A percentile compares a stretch with the other conserved stretches of the same genome.
Evolutionary conservation across 2,329 filamentous ascomycete genomes (phyloP).

Genomic region (Emergomyces pasteurianus): DNA sequence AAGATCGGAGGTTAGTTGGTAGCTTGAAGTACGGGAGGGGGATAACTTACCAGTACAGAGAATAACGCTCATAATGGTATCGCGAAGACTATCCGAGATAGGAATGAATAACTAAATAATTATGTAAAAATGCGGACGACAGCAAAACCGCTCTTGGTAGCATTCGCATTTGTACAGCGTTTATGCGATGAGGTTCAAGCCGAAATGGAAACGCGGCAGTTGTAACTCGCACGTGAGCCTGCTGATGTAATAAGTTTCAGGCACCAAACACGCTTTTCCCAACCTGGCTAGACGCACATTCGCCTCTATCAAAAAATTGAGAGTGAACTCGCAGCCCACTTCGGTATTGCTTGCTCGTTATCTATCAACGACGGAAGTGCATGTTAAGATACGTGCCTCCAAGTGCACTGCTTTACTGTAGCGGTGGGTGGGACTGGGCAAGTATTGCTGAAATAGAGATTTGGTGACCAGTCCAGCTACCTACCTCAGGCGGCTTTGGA

Average conservation of each 20-base stretch:
- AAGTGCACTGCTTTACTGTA: not conserved
- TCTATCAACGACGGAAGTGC: not conserved
- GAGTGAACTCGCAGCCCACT: not conserved
- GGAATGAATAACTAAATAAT: not conserved
- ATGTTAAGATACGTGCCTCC: not conserved
- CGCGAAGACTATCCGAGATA: not conserved
- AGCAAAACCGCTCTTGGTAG: not conserved
- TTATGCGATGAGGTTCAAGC: not conserved
- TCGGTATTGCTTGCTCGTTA: not conserved
- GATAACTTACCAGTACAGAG: slow-evolving; percentile 48
- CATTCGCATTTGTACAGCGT: not conserved
- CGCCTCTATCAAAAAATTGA: not conserved
- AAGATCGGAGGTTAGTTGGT: slow-evolving; percentile 8
- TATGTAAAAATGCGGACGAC: not conserved
- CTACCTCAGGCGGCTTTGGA: not conserved
- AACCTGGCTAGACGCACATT: not conserved
- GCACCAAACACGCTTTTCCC: not conserved
- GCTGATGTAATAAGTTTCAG: not conserved
- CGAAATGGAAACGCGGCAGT: too few species aligned
- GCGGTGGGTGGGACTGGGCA: slow-evolving; percentile 11
- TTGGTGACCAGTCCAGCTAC: not conserved
- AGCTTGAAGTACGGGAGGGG: slow-evolving; percentile 5
- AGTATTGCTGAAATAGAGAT: not conserved
- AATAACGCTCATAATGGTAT: slow-evolving; percentile 49
- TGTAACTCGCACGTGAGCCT: not conserved